These are phyloP conservation scores for Picea abies DNA, from an alignment of 83 land plant genomes.

Conservation along the genomic window DNA sequence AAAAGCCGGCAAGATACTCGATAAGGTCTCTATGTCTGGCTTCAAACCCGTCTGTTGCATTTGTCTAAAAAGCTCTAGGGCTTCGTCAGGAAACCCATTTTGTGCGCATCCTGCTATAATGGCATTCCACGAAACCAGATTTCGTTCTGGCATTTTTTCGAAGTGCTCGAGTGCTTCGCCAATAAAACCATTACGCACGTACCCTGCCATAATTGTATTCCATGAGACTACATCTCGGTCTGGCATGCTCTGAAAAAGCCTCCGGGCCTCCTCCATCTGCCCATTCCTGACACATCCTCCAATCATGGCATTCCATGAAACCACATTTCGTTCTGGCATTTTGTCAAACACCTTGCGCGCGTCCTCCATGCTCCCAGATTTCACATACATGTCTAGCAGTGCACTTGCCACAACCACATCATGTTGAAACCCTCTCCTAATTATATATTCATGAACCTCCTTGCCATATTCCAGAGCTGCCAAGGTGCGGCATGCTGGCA, in stretches of 20 bases:
- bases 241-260: constrained; percentile 47
- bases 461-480: constrained; percentile 47
- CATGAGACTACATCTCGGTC: constrained; percentile 44
- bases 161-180: constrained; percentile 47
- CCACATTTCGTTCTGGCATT: too few species aligned
- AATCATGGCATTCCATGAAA: constrained; percentile 74
- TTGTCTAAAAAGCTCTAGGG: not conserved
- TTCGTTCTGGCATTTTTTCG: constrained; percentile 39
- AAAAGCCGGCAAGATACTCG: constrained; percentile 50
- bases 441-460: constrained; percentile 41
- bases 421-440: constrained; percentile 23
- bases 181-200: constrained; percentile 34
- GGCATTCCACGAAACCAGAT: constrained; percentile 16
- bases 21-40: constrained; percentile 41
- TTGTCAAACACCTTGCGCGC: constrained; percentile 42
- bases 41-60: constrained; percentile 43
- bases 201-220: constrained; percentile 50
- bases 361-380: constrained; percentile 25
- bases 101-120: constrained; percentile 4
- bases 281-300: constrained; percentile 38
- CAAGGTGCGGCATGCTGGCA: constrained; percentile 55
- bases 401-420: constrained; percentile 45
- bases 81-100: not conserved
- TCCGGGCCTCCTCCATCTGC: constrained; percentile 28
- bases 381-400: constrained; percentile 42